Evolutionary conservation across 371 early-diverging fungal genomes (phyloP).

Genomic region (Actinomortierella wolfii): DNA sequence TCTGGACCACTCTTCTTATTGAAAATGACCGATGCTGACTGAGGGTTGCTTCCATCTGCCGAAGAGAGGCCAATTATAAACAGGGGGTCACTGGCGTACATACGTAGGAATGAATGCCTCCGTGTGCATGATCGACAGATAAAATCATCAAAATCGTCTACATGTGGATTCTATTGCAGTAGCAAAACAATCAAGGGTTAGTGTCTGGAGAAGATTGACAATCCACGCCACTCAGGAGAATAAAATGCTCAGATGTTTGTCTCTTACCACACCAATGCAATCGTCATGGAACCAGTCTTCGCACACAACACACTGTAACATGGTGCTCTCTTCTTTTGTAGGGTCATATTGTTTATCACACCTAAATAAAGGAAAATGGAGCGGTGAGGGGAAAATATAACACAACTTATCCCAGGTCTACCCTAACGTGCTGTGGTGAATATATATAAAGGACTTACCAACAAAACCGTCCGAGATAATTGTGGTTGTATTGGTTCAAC

Average conservation of each 20-base stretch:
- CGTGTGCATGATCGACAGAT: slow-evolving; percentile 78
- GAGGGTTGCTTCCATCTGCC: too few relatives aligned
- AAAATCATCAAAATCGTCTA: slow-evolving; percentile 77
- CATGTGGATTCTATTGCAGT: slow-evolving; percentile 59
- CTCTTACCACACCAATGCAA: slow-evolving; percentile 74
- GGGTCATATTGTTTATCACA: slow-evolving; percentile 79
- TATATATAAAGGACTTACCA: slow-evolving; percentile 50
- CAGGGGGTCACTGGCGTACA: slow-evolving; percentile 50
- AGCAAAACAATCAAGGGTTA: slow-evolving; percentile 3
- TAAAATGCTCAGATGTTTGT: slow-evolving; percentile 1
- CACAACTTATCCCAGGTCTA: too few relatives aligned
- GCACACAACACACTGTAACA: slow-evolving; percentile 87
- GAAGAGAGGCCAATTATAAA: slow-evolving; percentile 56
- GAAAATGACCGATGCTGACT: too few relatives aligned
- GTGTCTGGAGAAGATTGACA: not conserved
- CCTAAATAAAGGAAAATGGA: slow-evolving; percentile 31
- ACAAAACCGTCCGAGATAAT: slow-evolving; percentile 83
- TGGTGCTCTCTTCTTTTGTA: slow-evolving; percentile 68
- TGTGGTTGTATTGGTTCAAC: slow-evolving; percentile 79
- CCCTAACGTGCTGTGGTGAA: too few relatives aligned
- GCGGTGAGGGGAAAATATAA: not conserved
- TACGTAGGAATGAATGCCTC: slow-evolving; percentile 61
- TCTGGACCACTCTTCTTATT: slow-evolving; percentile 45
- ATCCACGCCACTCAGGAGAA: not conserved
- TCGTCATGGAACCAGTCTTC: slow-evolving; percentile 88